Conservation (phyloP, 1,139 yeast genomes). For the Pichia sp. region DNA sequence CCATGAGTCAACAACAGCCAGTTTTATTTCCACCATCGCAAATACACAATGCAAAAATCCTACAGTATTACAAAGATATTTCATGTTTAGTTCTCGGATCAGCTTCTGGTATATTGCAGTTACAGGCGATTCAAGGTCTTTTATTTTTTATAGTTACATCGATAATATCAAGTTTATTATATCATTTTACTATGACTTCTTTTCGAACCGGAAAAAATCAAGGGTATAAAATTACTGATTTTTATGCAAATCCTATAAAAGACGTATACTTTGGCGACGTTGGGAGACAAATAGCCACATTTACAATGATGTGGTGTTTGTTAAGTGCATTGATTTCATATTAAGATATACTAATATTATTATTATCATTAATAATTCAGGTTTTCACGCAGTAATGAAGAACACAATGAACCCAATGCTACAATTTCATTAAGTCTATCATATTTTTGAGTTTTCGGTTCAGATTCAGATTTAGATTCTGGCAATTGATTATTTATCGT, state of each 20-base stretch:
- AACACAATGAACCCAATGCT: slow-evolving; percentile 7
- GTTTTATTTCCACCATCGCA: slow-evolving; percentile 7
- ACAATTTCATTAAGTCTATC: slow-evolving; percentile 4
- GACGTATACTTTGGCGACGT: slow-evolving; percentile 54
- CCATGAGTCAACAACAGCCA: too few relatives aligned
- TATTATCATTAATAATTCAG: neutral
- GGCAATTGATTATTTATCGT: neutral
- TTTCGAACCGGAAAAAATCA: slow-evolving; percentile 28
- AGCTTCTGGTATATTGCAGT: slow-evolving; percentile 64
- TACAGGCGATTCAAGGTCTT: slow-evolving; percentile 62
- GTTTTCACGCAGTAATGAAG: slow-evolving; percentile 12
- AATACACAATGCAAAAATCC: slow-evolving; percentile 18
- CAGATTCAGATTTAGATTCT: too few relatives aligned
- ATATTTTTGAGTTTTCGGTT: neutral
- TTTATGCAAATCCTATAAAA: slow-evolving; percentile 48
- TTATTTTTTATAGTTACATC: slow-evolving; percentile 50
- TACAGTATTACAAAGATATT: slow-evolving; percentile 38
- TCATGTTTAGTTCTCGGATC: slow-evolving; percentile 63
- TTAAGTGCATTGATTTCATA: slow-evolving; percentile 50
- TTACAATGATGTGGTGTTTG: slow-evolving; percentile 79
- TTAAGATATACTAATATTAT: neutral
- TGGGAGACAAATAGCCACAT: slow-evolving; percentile 59
- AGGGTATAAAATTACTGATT: slow-evolving; percentile 25
- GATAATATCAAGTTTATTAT: slow-evolving; percentile 38
- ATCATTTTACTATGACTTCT: slow-evolving; percentile 38